Evolutionary conservation across 2,329 filamentous ascomycete genomes (phyloP).

Genomic region (Phoma herbarum): DNA sequence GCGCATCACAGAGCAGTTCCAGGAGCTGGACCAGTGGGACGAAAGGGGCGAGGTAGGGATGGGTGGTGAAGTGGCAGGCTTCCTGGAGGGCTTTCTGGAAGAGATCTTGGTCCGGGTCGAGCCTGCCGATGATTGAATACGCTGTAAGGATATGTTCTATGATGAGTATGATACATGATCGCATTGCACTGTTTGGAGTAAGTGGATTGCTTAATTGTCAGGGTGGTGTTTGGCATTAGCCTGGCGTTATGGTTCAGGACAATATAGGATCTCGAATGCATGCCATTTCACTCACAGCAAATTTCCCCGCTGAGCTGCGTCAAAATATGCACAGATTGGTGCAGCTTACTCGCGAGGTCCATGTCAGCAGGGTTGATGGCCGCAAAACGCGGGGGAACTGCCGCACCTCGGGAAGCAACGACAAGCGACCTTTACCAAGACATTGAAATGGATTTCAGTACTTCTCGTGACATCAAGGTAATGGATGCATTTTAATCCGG

Average conservation of each 20-base stretch:
- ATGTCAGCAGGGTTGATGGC: conserved; percentile 6
- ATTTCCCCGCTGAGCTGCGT: neutral
- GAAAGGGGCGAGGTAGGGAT: conserved; percentile 88
- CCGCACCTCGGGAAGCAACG: conserved; percentile 15
- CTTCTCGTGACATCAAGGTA: neutral
- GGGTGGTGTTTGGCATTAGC: conserved; percentile 3
- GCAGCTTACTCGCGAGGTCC: conserved; percentile 13
- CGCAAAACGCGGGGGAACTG: conserved; percentile 9
- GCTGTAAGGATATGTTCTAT: conserved; percentile 1
- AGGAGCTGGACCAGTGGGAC: conserved; percentile 90
- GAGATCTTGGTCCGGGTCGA: conserved; percentile 93
- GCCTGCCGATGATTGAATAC: conserved; percentile 72
- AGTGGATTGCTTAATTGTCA: neutral
- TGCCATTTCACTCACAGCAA: neutral
- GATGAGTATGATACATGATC: conserved; percentile 5
- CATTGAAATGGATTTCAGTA: neutral
- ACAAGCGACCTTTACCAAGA: conserved; percentile 1
- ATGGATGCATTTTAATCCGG: neutral
- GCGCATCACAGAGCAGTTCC: conserved; percentile 83
- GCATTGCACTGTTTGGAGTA: conserved; percentile 14
- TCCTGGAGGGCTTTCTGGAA: conserved; percentile 90
- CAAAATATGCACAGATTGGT: neutral
- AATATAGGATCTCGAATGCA: neutral
- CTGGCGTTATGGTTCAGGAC: conserved; percentile 5
- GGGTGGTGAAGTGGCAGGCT: conserved; percentile 87